Percentiles rank a stretch among this genome's conserved stretches.
These are phyloP conservation scores for Colletotrichum sp. DNA, from an alignment of 2,329 filamentous ascomycete species.

Conservation along the genomic window DNA sequence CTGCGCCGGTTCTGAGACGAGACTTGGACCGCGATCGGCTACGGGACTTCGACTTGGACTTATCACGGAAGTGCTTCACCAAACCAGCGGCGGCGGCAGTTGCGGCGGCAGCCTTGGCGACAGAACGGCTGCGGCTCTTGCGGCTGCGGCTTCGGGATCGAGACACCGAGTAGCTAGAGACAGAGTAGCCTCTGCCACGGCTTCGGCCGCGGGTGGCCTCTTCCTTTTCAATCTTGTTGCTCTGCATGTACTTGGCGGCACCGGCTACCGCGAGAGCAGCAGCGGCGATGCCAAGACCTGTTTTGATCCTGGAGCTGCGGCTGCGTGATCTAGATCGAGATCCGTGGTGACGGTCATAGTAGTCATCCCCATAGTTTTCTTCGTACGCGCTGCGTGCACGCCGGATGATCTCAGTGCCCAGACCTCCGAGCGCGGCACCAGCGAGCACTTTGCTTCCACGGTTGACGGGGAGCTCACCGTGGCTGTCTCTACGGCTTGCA, in stretches of 20 bases:
- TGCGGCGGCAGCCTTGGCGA: constrained; percentile 63
- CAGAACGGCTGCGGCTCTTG: constrained; percentile 49
- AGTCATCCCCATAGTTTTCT: constrained; percentile 10
- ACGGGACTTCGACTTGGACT: constrained; percentile 33
- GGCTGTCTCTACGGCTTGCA: constrained; percentile 56
- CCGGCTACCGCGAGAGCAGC: constrained; percentile 68
- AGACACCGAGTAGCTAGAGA: constrained; percentile 39
- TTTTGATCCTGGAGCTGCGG: constrained; percentile 56
- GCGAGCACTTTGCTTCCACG: constrained; percentile 64
- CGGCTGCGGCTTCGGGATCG: constrained; percentile 44
- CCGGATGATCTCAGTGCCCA: constrained; percentile 66
- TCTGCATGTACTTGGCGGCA: constrained; percentile 68
- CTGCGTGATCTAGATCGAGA: constrained; percentile 35
- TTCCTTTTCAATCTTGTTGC: constrained; percentile 64
- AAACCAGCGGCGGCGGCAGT: constrained; percentile 63
- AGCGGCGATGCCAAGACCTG: constrained; percentile 66
- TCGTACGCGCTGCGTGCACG: constrained; percentile 67
- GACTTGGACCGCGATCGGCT: constrained; percentile 50
- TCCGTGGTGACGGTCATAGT: constrained; percentile 45
- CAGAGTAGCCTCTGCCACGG: constrained; percentile 47
- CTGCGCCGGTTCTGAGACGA: constrained; percentile 57
- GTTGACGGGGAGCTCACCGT: constrained; percentile 54
- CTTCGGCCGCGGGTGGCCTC: constrained; percentile 62
- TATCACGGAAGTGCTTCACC: constrained; percentile 60
- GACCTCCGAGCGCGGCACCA: constrained; percentile 66